phyloP scores from a whole-genome alignment of 176 grass and related monocot genomes.

The Ananas comosus region DNA sequence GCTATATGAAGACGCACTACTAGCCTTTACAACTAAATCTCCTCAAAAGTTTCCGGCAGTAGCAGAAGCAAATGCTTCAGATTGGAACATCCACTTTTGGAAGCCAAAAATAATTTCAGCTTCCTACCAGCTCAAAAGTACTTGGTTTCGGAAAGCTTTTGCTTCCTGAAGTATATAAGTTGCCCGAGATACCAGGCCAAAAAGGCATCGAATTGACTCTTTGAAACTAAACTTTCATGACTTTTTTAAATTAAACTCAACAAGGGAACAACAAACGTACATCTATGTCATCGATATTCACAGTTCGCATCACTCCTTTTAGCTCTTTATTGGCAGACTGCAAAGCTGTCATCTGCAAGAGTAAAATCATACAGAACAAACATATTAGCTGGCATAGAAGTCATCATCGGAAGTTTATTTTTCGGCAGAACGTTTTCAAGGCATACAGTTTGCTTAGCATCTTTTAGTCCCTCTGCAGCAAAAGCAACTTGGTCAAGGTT shows the following conservation, averaged over 20 bases:
- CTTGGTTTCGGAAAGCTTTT: too few species aligned
- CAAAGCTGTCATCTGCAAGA: slow-evolving; percentile 67
- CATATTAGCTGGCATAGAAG: neutral
- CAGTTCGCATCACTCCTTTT: slow-evolving; percentile 92
- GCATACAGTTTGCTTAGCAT: slow-evolving; percentile 86
- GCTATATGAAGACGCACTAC: too few species aligned
- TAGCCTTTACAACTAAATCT: too few species aligned
- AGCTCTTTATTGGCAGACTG: slow-evolving; percentile 91
- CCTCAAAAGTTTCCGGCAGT: too few species aligned
- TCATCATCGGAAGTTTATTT: too few species aligned
- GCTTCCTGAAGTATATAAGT: too few species aligned
- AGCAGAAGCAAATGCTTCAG: too few species aligned
- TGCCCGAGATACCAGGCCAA: too few species aligned
- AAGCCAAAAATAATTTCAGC: too few species aligned
- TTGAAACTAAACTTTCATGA: neutral
- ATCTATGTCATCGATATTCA: slow-evolving; percentile 89
- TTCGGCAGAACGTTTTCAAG: neutral
- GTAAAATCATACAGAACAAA: neutral
- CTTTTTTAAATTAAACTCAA: neutral
- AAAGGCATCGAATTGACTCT: too few species aligned
- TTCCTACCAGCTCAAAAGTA: too few species aligned
- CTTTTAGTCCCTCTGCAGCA: slow-evolving; percentile 83
- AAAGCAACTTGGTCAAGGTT: slow-evolving; percentile 94
- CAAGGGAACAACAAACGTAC: slow-evolving; percentile 25
- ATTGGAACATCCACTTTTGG: too few species aligned